Base-by-base conservation (phyloP, 1,139 yeast species). In the Hyphopichia buzzinii region DNA sequence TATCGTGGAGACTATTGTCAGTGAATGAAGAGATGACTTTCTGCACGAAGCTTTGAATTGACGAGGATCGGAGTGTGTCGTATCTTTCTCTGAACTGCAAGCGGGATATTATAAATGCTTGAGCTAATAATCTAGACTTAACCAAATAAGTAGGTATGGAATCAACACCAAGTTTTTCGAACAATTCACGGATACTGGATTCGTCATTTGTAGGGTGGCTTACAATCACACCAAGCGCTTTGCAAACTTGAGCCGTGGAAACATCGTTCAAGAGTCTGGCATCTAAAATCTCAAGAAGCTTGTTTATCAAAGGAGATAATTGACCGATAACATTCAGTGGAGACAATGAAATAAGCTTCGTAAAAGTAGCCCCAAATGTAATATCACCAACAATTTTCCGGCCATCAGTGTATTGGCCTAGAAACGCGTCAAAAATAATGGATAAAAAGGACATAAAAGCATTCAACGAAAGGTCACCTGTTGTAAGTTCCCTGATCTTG, bases 81-180 rank as follows among this genome's bases (percentile, higher is more conserved):
- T 49, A 44, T 35, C 81, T 58, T 5, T 55, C 52, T 29, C 79
- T 61, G 6, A 74, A 50, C 6, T 59, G 52, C 12, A 81, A 52
- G 41, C 88, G 68, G 0, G 90, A 77, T 5, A 75, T 40, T 6
- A 84, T 45, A 45, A 64, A 77, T 1, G 82, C 72, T 5, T 68
- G 44, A 0, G 77, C 63, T 17, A 70, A 47, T 2, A 72, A 33
- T 19, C 54, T 50, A 2, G 67, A 62, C 33, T 52, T 53, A 3
- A 51, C 30, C 15, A 49, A 40, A 34, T 49, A 49, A 4, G 47
- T 34, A 3, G 55, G 42, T 6, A 44, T 36, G 5, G 47, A 45
- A 4, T 41, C 42, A 2, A 26, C 26, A 1, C 41, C 27, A 14
- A 55, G 46, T 3, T 35, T 37, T 1, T 26, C 35, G 12, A 49